phyloP scores from a whole-genome alignment of 164 flowering plant genomes.

The Kalanchoe fedtschenkoi region DNA sequence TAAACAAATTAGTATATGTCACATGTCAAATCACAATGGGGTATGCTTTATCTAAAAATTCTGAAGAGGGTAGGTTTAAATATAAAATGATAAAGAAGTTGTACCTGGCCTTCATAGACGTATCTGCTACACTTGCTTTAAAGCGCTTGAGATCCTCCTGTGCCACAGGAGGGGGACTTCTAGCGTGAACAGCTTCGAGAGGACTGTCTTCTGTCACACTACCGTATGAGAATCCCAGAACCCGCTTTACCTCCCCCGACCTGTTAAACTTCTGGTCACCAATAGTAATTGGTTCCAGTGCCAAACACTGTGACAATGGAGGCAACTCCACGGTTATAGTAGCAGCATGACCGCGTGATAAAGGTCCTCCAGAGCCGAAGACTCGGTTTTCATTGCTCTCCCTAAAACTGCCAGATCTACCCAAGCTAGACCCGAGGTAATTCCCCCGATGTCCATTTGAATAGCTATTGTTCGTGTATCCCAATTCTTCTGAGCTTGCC shows the following conservation, averaged over 20 bases:
- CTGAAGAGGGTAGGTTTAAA: background rate
- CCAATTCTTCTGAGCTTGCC: conserved; percentile 48
- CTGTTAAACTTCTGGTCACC: conserved; percentile 47
- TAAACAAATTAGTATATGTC: background rate
- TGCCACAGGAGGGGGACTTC: conserved; percentile 14
- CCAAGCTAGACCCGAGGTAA: conserved; percentile 38
- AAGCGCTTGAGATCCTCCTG: conserved; percentile 27
- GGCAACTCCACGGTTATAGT: conserved; percentile 25
- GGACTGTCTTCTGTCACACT: conserved; percentile 38
- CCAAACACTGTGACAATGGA: conserved; percentile 37
- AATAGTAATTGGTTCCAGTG: conserved; percentile 46
- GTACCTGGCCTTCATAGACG: conserved; percentile 25
- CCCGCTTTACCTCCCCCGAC: conserved; percentile 44
- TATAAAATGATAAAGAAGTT: background rate
- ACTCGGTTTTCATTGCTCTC: conserved; percentile 43
- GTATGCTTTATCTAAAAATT: background rate
- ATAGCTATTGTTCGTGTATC: conserved; percentile 42
- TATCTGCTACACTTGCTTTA: conserved; percentile 20
- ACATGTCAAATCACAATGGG: background rate
- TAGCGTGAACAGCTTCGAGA: conserved; percentile 43
- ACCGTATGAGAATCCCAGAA: conserved; percentile 36
- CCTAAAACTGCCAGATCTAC: conserved; percentile 75
- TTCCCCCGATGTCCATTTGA: conserved; percentile 50
- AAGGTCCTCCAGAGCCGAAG: conserved; percentile 29
- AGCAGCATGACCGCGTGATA: conserved; percentile 19